Conservation (phyloP, 73 alveolate genomes). For the Tetrahymena malaccensis region DNA sequence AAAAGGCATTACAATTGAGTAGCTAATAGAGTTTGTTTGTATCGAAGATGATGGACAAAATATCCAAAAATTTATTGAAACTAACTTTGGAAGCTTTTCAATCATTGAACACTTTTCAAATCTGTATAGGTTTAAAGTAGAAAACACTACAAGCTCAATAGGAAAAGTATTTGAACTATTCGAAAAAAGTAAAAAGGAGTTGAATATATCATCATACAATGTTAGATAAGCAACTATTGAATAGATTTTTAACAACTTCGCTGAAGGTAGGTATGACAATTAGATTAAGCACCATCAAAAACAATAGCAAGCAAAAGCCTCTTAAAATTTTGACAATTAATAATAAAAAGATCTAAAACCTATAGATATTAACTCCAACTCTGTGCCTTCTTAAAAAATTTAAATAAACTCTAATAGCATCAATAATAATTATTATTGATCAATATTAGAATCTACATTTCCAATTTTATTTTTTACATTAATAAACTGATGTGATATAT, state of each 20-base stretch:
- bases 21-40: conserved; percentile 35
- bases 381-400: background rate
- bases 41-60: conserved; percentile 32
- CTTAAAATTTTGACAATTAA: background rate
- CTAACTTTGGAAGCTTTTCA: conserved; percentile 12
- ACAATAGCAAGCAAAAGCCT: background rate
- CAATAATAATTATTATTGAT: background rate
- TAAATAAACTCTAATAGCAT: background rate
- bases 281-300: background rate
- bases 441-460: too few relatives aligned
- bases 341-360: background rate
- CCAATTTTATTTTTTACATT: too few relatives aligned
- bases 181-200: conserved; percentile 50
- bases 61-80: conserved; percentile 8
- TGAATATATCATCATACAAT: conserved; percentile 51
- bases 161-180: conserved; percentile 39
- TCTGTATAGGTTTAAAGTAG: conserved; percentile 32
- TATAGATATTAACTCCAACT: background rate
- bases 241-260: conserved; percentile 47
- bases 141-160: conserved; percentile 11
- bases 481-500: too few relatives aligned
- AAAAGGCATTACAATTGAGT: conserved; percentile 5
- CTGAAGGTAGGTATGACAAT: background rate
- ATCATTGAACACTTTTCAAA: conserved; percentile 43
- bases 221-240: conserved; percentile 49